phyloP scores from a whole-genome alignment of 2,329 filamentous ascomycete genomes.

The Nothopassalora personata region DNA sequence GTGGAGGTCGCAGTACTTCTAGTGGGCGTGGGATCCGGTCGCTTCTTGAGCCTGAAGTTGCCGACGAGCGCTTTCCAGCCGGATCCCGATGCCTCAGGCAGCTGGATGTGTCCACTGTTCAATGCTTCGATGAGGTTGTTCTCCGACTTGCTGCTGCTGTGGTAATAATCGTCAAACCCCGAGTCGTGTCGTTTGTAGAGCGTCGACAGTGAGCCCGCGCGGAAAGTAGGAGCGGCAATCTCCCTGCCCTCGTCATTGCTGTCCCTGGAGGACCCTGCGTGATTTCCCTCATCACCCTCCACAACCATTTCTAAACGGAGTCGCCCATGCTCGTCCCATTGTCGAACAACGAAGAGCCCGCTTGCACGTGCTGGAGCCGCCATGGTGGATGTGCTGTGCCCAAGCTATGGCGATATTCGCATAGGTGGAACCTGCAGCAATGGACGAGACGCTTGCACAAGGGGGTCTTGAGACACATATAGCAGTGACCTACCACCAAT shows the following conservation, averaged over 20 bases:
- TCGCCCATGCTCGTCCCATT: not conserved
- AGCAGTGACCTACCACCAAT: not conserved
- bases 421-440: not conserved
- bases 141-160: not conserved
- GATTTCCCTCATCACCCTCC: not conserved
- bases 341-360: not conserved
- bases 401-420: not conserved
- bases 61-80: not conserved
- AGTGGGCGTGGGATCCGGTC: too few relatives aligned
- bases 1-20: not conserved
- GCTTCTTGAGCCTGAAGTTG: not conserved
- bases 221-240: not conserved
- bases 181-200: not conserved
- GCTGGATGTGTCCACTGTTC: not conserved
- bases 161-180: not conserved
- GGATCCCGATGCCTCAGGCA: too few relatives aligned
- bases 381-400: not conserved
- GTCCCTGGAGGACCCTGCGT: not conserved
- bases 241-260: not conserved
- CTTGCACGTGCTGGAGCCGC: not conserved
- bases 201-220: not conserved
- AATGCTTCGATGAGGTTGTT: not conserved
- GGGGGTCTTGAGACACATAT: not conserved
- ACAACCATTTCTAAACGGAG: not conserved
- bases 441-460: not conserved